Percentiles rank a stretch among this genome's conserved stretches.
Conservation (phyloP, 2,329 filamentous ascomycete genomes). For the Fusarium nodosum region DNA sequence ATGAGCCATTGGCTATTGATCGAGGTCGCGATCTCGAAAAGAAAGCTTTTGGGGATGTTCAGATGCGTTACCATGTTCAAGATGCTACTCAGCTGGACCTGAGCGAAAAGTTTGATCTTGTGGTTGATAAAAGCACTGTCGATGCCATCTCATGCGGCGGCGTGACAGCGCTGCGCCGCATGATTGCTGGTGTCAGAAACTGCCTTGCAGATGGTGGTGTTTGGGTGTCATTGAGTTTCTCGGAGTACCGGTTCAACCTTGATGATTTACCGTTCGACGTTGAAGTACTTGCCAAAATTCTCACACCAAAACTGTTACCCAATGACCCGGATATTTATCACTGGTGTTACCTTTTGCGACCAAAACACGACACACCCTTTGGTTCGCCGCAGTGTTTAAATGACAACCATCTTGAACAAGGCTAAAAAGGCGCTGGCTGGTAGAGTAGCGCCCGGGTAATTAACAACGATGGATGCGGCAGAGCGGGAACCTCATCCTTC, state of each 20-base stretch:
- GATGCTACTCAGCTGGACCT: slow-evolving; percentile 59
- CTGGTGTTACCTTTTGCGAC: slow-evolving; percentile 61
- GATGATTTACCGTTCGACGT: slow-evolving; percentile 58
- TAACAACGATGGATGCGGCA: slow-evolving; percentile 6
- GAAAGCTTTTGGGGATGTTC: slow-evolving; percentile 59
- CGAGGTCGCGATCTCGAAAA: slow-evolving; percentile 59
- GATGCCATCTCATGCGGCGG: slow-evolving; percentile 64
- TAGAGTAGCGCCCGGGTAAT: background rate
- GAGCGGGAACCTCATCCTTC: slow-evolving; percentile 7
- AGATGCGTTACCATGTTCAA: slow-evolving; percentile 59
- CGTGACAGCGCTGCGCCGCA: slow-evolving; percentile 54
- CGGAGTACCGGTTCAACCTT: slow-evolving; percentile 57
- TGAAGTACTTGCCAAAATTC: slow-evolving; percentile 59
- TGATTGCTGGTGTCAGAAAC: slow-evolving; percentile 56
- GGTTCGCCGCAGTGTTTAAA: slow-evolving; percentile 15
- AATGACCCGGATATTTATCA: slow-evolving; percentile 63
- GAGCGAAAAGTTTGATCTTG: slow-evolving; percentile 55
- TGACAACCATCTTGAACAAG: slow-evolving; percentile 21
- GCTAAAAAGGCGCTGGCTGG: slow-evolving; percentile 4
- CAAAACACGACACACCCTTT: slow-evolving; percentile 39
- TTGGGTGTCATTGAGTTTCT: slow-evolving; percentile 66
- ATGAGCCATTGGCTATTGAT: slow-evolving; percentile 62
- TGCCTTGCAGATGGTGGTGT: slow-evolving; percentile 55
- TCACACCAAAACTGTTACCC: slow-evolving; percentile 57
- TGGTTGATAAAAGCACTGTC: slow-evolving; percentile 65